A percentile compares a stretch with the other conserved stretches of the same genome.
These are phyloP conservation scores for Apium graveolens DNA, from an alignment of 129 eudicot species.

Conservation along the genomic window DNA sequence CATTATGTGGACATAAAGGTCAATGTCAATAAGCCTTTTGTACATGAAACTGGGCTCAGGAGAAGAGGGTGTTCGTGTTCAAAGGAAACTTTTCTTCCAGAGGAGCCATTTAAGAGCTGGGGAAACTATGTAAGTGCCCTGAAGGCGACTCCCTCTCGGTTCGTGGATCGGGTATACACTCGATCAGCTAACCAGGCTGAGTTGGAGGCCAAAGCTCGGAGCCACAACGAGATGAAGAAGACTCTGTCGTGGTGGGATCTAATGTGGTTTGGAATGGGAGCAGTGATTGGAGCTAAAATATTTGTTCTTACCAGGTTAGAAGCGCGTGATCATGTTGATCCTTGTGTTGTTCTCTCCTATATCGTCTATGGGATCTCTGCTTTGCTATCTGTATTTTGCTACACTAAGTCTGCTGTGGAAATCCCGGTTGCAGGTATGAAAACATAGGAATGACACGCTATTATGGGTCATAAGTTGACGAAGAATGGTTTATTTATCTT, in stretches of 20 bases:
- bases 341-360: slow-evolving; percentile 64
- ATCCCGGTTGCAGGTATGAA: slow-evolving; percentile 78
- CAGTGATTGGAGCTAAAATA: slow-evolving; percentile 89
- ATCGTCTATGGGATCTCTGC: slow-evolving; percentile 69
- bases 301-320: slow-evolving; percentile 88
- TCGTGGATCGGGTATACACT: slow-evolving; percentile 48
- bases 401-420: slow-evolving; percentile 79
- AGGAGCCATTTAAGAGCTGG: slow-evolving; percentile 70
- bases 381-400: too few relatives aligned
- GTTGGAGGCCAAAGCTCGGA: slow-evolving; percentile 50
- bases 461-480: not conserved
- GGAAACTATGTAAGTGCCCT: slow-evolving; percentile 49
- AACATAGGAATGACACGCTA: not conserved
- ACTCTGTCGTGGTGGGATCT: slow-evolving; percentile 83
- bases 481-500: not conserved
- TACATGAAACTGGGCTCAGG: too few relatives aligned
- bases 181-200: slow-evolving; percentile 59
- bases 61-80: too few relatives aligned
- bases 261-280: slow-evolving; percentile 91
- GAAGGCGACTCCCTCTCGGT: too few relatives aligned
- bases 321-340: slow-evolving; percentile 45
- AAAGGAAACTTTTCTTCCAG: too few relatives aligned
- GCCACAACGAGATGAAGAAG: slow-evolving; percentile 66
- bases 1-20: too few relatives aligned
- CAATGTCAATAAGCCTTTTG: too few relatives aligned